Percentiles rank a stretch among this genome's conserved stretches.
phyloP scores from a whole-genome alignment of 306 rosid species.

The Erythrophleum fordii region DNA sequence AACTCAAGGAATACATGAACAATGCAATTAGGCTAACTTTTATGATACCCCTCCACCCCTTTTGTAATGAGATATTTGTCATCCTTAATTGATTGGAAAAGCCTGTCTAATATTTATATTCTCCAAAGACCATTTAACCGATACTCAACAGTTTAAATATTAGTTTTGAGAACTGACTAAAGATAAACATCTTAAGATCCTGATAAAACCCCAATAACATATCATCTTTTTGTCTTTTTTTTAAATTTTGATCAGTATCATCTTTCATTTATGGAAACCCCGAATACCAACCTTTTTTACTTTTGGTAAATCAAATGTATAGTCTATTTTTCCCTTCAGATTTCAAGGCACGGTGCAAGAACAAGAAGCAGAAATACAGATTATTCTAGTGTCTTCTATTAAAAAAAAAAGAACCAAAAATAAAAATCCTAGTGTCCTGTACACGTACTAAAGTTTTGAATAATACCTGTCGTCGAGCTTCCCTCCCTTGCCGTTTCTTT shows the following conservation, averaged over 20 bases:
- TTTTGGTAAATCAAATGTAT: neutral
- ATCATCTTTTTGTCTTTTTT: too few relatives aligned
- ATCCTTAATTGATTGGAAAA: constrained; percentile 11
- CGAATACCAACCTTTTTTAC: neutral
- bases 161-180: constrained; percentile 5
- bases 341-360: neutral
- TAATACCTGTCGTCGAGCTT: constrained; percentile 78
- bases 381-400: neutral
- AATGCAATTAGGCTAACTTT: neutral
- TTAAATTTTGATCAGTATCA: too few relatives aligned
- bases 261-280: constrained; percentile 15
- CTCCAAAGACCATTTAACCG: constrained; percentile 22
- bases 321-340: neutral
- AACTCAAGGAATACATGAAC: neutral
- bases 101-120: neutral
- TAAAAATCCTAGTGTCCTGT: neutral
- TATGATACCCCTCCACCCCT: neutral
- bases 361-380: neutral
- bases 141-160: constrained; percentile 11
- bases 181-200: constrained; percentile 1
- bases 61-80: neutral
- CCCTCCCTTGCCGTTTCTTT: constrained; percentile 83
- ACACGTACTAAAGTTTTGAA: constrained; percentile 3
- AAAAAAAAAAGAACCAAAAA: neutral
- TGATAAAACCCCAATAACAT: constrained; percentile 4